Evolutionary conservation across 345 rosid genomes (phyloP), one percentile per base, ranked within the genome.

Genomic region (Raphanus sativus): DNA sequence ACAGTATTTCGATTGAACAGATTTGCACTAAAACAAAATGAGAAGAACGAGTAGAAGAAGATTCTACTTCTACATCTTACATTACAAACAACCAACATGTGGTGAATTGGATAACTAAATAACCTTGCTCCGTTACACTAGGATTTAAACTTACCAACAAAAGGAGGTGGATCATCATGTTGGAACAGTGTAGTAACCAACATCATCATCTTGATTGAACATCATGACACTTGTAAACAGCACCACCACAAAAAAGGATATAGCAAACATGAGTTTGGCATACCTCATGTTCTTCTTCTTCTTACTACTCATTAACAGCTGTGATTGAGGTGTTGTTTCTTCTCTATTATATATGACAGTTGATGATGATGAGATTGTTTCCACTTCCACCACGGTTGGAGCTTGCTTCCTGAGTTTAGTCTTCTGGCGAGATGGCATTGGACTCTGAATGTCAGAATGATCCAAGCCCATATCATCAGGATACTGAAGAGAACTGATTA

Each of bases 401-500:
- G 30, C 59, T 34, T 79, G 86, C 80, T 84, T 82, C n/a, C 17
- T 64, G 26, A 70, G 83, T 9, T 62, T 58, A 73, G 62, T 65
- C 74, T 81, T 84, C 58, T 69, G 82, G 74, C 77, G 85, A 69
- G 74, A 82, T 32, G 56, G 78, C 48, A 79, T 29, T 7, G 87
- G 89, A 70, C 84, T 87, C 66, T 83, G 87, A 75, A 74, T 76
- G 77, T 71, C 86, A 15, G 89, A 78, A 65, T 73, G 84, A 64
- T 82, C 86, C 2, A 88, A 82, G 76, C 81, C 83, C 6, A 75
- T 38, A 67, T 80, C 89, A 80, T 67, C 86, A 30, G 86, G 82
- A 71, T 89, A 91, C 71, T 92, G 97, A 82, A 95, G 97, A 61
- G 96, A 90, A 62, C 72, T 87, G 28, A 81, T 81, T 8, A 92